Evolutionary conservation across 208 protist genomes (phyloP), one percentile per base, ranked within the genome.

Genomic region (Leishmania tropica): DNA sequence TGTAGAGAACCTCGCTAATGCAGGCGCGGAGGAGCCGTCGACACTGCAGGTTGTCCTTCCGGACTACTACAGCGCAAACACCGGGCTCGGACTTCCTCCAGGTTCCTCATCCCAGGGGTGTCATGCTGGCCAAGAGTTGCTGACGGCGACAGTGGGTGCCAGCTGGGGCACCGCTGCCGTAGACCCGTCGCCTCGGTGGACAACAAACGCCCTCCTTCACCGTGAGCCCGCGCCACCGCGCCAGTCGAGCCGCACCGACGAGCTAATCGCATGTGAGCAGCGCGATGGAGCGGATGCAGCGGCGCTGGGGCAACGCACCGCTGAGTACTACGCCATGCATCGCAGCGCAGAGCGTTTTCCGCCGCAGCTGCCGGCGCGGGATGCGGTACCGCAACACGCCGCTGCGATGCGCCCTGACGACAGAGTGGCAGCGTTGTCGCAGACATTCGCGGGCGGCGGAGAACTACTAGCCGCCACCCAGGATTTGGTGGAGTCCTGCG

Each of bases 401-500:
- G 10, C 28, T 19, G 70, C 8, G 40, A 24, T 17, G 24, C 24
- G 2, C 21, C 24, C 70, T 54, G 40, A 13, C 28, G 21, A 45
- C 4, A 31, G 42, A 54, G 13, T 21, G 45, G 28, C 45, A 47
- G 7, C 42, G 11, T 40, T 62, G 51, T 58, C 47, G n/a, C 73
- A 35, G 53, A 28, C 47, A 45, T 28, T 8, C 15, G 15, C 24
- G 3, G 31, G 6, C 31, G 15, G 13, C 13, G 45, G 51, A 10
- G 53, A 28, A 35, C n/a, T 24, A 2, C 73, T 76, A 19, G 24
- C 73, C 8, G 73, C 8, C 3, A 80, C 78, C 17, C 78, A 86
- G 67, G 68, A 80, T 78, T 28, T 86, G 73, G 83, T 83, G 35
- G 83, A 82, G 47, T 86, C 83, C 28, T 81, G 78, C 75, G 45